Conservation (phyloP, 495 filamentous ascomycete genomes). For the Penicillium coffeae region DNA sequence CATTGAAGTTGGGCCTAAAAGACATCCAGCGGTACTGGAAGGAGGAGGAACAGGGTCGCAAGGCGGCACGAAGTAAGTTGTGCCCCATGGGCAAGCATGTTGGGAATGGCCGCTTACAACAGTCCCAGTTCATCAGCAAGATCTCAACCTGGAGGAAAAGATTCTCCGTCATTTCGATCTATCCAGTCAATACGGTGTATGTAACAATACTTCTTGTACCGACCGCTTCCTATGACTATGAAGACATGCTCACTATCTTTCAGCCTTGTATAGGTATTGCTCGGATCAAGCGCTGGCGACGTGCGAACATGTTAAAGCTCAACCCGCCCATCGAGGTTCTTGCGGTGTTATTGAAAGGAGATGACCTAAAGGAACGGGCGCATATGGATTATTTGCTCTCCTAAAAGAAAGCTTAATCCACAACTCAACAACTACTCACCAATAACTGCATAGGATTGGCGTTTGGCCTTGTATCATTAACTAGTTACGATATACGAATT, state of each 20-base stretch:
- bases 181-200: conserved; percentile 81
- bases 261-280: conserved; percentile 88
- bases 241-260: conserved; percentile 15
- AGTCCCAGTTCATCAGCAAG: conserved; percentile 65
- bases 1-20: conserved; percentile 55
- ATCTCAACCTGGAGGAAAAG: conserved; percentile 70
- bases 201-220: conserved; percentile 26
- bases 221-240: too few relatives aligned
- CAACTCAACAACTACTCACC: neutral
- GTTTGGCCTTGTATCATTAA: neutral
- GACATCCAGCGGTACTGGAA: conserved; percentile 73
- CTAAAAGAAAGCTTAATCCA: conserved; percentile 10
- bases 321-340: conserved; percentile 91
- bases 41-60: conserved; percentile 56
- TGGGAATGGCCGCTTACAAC: conserved; percentile 3
- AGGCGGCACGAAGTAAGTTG: conserved; percentile 45
- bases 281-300: conserved; percentile 79
- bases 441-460: neutral
- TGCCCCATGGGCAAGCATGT: too few relatives aligned
- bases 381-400: conserved; percentile 78
- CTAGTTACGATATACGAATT: neutral
- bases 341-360: conserved; percentile 71
- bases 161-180: conserved; percentile 86
- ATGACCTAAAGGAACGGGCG: conserved; percentile 55
- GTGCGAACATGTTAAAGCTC: conserved; percentile 73